Base-by-base conservation (phyloP, 2,329 filamentous ascomycete species). In the Dactylellina drechsleri region DNA sequence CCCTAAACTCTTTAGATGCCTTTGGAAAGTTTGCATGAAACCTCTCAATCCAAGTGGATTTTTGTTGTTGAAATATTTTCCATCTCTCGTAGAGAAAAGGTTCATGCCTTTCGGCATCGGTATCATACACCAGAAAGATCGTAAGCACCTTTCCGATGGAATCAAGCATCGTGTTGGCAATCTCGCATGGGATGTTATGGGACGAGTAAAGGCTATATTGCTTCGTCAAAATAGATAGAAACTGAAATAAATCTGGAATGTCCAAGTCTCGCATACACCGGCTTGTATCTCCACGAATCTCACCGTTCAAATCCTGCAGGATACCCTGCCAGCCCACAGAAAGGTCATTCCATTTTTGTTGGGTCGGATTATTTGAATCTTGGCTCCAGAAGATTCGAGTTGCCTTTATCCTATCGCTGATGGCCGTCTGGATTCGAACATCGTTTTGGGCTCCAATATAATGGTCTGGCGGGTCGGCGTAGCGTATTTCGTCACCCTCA, bases 231-330 rank as follows among this genome's bases (percentile, higher is more conserved):
- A 31, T n/a, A 1, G 54, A 49, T 2, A 75, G 36, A 13, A 68
- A 49, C n/a, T n/a, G 20, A 1, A 75, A 15, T 8, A 75, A 20
- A 15, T 68, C 52, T 1, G 36, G 8, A n/a, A 65, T 31, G 16
- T 75, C 71, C 13, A 2, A 1, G 18, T 41, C 43, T 2, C 60
- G 20, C 13, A 60, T 16, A n/a, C 54, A 57, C 28, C 58, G 43
- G 0, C 64, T 26, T 36, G 16, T 40, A 1, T 50, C 16, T 3
- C 18, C 54, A 31, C 60, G 23, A 10, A 68, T 13, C 12, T 45
- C 13, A 1, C 4, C 7, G 16, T 68, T 68, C 26, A 68, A n/a
- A 2, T 60, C 47, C 53, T 54, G 49, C 13, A 68, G 31, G 10
- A 45, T 36, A 13, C n/a, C 49, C 13, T 31, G 16, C 65, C 65